Conservation (phyloP, 2,329 filamentous ascomycete species). For the Plectosphaerella sp. region DNA sequence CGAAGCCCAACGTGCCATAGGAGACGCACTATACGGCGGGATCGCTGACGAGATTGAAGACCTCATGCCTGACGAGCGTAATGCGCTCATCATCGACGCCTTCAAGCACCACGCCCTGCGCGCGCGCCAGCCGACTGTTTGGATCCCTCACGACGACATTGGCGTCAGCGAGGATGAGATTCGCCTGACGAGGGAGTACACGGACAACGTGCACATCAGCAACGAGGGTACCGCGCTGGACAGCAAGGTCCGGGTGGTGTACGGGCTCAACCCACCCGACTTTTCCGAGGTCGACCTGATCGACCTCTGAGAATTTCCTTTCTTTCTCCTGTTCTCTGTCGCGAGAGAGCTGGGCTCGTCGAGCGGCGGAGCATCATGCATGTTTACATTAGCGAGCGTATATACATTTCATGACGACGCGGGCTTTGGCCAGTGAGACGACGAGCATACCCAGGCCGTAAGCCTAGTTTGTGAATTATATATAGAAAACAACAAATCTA, state of each 20-base stretch:
- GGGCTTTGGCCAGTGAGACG: neutral
- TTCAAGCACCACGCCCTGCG: constrained; percentile 89
- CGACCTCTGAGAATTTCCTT: constrained; percentile 49
- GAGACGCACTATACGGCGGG: constrained; percentile 78
- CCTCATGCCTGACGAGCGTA: constrained; percentile 82
- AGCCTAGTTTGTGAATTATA: too few species aligned
- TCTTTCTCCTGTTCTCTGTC: neutral
- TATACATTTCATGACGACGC: neutral
- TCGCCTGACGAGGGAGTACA: constrained; percentile 68
- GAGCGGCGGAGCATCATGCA: neutral
- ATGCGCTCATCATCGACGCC: constrained; percentile 77
- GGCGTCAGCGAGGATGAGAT: constrained; percentile 93
- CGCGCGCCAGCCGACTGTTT: constrained; percentile 80
- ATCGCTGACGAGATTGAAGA: constrained; percentile 94
- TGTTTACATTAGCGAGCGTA: neutral
- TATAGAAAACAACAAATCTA: too few species aligned
- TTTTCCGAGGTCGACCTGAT: constrained; percentile 87
- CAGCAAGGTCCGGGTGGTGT: constrained; percentile 76
- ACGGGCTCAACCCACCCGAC: constrained; percentile 80
- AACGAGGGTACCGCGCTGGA: constrained; percentile 89
- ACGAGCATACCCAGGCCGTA: too few species aligned
- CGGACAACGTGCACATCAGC: constrained; percentile 83
- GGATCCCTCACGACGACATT: constrained; percentile 88
- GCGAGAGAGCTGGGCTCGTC: too few species aligned
- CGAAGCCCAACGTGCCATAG: constrained; percentile 69